phyloP scores from a whole-genome alignment of 257 asterid genomes.

The Cinchona pubescens region DNA sequence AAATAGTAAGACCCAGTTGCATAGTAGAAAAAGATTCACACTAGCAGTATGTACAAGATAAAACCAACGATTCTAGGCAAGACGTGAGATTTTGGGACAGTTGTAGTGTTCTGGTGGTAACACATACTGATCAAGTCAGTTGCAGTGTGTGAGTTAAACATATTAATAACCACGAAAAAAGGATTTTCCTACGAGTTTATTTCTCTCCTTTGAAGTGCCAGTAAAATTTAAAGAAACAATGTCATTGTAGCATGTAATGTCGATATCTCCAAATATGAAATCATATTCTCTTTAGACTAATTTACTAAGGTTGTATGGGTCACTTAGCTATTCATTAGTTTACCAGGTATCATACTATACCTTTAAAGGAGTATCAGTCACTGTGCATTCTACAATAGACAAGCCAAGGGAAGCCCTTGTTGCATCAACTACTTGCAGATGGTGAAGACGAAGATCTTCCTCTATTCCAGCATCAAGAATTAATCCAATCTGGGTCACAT shows the following conservation, averaged over 20 bases:
- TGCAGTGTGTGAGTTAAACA: background rate
- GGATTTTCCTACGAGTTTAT: background rate
- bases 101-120: background rate
- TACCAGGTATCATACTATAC: conserved; percentile 28
- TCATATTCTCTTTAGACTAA: background rate
- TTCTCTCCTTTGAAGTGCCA: background rate
- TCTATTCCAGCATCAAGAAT: conserved; percentile 92
- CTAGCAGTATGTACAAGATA: background rate
- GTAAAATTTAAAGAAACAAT: background rate
- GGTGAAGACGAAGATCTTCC: conserved; percentile 76
- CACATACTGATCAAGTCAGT: background rate
- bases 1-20: too few species aligned
- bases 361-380: conserved; percentile 81
- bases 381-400: conserved; percentile 59
- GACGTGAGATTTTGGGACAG: background rate
- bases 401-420: conserved; percentile 94
- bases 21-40: background rate
- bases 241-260: background rate
- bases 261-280: background rate
- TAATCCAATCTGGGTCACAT: conserved; percentile 62
- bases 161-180: background rate
- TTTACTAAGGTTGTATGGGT: background rate
- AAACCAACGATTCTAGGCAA: background rate
- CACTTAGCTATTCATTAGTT: background rate
- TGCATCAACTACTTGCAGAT: conserved; percentile 88